Evolutionary conservation across 2,329 filamentous ascomycete species (phyloP), one percentile per base, ranked within the genome.

Genomic region (Clarireedia sp.): DNA sequence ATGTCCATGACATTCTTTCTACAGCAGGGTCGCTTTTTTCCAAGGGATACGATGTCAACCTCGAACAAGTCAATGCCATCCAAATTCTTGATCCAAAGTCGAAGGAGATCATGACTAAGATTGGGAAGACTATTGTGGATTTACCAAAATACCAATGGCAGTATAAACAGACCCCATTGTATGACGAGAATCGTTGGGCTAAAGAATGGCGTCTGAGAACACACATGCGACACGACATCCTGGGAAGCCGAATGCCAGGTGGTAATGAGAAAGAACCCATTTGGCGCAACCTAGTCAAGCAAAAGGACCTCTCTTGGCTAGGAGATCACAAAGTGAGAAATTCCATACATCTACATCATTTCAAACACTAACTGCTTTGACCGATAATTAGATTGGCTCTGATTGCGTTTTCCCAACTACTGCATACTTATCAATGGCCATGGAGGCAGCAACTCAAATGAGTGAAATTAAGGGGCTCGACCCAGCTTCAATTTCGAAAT

Each of bases 131-230:
- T n/a, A 40, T 64, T 36, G n/a, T 17, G 29, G 56, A 61, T 57
- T 55, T 75, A 0, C 77, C 77, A 1, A 55, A 63, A 0, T 80
- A 80, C 55, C 70, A 72, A 0, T 80, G 77, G 74, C 73, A 79
- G 44, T 75, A 78, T 60, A n/a, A n/a, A n/a, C 69, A 70, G 1
- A 69, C 71, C 24, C 55, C 60, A 0, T 78, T 78, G 60, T 81
- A 78, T 77, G 71, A 75, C 55, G 78, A 81, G 56, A 75, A 75
- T 1, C 73, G 76, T 46, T 63, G 75, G 2, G 75, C 74, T 17
- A 61, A 65, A 8, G 71, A 74, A 16, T 73, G 73, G 52, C 72
- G 77, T 1, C 72, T 74, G n/a, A 44, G 44, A 16, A 54, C 57
- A 44, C 47, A 55, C 5, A 66, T 68, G 1, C 59, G 66, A 2